These are phyloP conservation scores for Amanita subjunquillea DNA, from an alignment of 768 basidiomycete genomes.

Conservation along the genomic window DNA sequence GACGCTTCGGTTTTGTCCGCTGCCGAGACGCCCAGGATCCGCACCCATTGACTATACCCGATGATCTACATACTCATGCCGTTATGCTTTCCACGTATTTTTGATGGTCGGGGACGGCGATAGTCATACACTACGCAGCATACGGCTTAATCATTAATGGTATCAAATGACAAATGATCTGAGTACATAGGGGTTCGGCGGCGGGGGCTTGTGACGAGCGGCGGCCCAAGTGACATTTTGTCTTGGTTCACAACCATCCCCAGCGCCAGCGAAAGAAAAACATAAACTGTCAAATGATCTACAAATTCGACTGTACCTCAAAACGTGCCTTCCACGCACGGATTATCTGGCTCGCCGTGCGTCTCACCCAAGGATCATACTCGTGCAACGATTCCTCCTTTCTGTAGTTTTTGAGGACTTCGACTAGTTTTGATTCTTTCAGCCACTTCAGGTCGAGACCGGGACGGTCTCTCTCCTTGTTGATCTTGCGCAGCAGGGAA, in stretches of 20 bases:
- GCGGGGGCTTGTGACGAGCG: neutral
- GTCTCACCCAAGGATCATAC: conserved; percentile 6
- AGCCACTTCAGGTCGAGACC: conserved; percentile 12
- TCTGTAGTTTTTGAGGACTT: conserved; percentile 6
- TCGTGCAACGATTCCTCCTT: neutral
- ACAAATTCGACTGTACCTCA: neutral
- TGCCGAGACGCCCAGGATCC: neutral
- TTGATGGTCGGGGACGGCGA: neutral
- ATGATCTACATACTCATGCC: neutral
- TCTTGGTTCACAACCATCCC: too few species aligned
- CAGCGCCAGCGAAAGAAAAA: neutral
- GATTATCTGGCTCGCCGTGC: neutral
- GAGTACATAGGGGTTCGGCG: neutral
- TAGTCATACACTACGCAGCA: too few species aligned
- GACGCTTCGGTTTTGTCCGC: neutral
- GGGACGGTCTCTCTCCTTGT: conserved; percentile 6
- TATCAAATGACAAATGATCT: too few species aligned
- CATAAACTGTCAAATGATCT: neutral
- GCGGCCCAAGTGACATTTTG: too few species aligned
- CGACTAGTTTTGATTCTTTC: conserved; percentile 10
- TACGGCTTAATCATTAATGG: too few species aligned
- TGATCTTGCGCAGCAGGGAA: neutral
- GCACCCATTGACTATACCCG: neutral
- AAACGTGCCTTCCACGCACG: neutral
- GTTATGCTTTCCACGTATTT: neutral